Percentiles rank a stretch among this genome's conserved stretches.
Evolutionary conservation across 176 grass and related monocot genomes (phyloP).

Genomic region (Oryza punctata): DNA sequence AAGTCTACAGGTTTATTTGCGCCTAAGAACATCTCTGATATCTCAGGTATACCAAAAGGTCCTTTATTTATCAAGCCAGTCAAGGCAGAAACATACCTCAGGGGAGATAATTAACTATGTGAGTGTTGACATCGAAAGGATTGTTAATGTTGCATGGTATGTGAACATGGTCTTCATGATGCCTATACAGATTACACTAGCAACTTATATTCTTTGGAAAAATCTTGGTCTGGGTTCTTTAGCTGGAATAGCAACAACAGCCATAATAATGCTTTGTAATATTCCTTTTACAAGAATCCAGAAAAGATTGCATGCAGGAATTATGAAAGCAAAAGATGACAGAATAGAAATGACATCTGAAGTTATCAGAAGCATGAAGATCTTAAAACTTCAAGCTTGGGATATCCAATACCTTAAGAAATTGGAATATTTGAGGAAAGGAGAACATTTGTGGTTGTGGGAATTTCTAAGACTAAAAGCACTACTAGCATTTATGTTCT

Average conservation of each 20-base stretch:
- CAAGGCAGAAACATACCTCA: not conserved
- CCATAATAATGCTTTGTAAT: not conserved
- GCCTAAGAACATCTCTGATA: not conserved
- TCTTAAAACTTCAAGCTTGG: not conserved
- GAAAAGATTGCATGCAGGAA: not conserved
- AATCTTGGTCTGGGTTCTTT: not conserved
- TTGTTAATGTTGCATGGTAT: not conserved
- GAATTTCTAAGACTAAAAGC: not conserved
- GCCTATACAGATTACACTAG: not conserved
- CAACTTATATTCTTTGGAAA: not conserved
- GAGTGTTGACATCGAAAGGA: not conserved
- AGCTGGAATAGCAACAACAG: not conserved
- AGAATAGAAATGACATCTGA: not conserved
- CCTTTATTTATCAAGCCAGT: not conserved
- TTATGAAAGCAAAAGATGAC: slow-evolving; percentile 2
- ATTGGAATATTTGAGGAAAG: not conserved
- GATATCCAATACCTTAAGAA: not conserved
- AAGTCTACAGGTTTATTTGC: not conserved
- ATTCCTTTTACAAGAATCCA: not conserved
- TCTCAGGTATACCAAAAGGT: not conserved
- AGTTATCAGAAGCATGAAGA: not conserved
- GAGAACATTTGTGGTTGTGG: not conserved
- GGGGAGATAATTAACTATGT: not conserved
- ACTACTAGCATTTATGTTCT: not conserved
- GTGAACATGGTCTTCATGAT: not conserved